These are phyloP conservation scores for Rhododendron williamsianum DNA, from an alignment of 148 eudicot genomes.

Conservation along the genomic window DNA sequence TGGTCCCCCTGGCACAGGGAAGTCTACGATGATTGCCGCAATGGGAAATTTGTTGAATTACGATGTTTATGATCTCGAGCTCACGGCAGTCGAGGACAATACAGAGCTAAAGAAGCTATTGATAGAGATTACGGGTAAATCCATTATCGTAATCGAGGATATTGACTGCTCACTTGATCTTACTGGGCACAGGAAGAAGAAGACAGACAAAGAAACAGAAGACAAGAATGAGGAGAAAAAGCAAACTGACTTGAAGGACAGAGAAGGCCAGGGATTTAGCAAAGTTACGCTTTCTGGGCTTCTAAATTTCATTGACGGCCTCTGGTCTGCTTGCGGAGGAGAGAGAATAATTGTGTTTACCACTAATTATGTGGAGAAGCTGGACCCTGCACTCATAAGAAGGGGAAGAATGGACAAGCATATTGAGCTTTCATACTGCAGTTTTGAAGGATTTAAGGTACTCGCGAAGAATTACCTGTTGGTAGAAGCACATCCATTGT, in stretches of 20 bases:
- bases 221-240: slow-evolving; percentile 10
- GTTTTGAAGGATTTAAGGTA: slow-evolving; percentile 50
- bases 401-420: slow-evolving; percentile 63
- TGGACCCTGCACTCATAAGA: slow-evolving; percentile 58
- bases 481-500: slow-evolving; percentile 32
- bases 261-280: slow-evolving; percentile 14
- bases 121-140: slow-evolving; percentile 44
- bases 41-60: slow-evolving; percentile 48
- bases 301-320: slow-evolving; percentile 37
- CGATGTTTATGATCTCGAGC: slow-evolving; percentile 44
- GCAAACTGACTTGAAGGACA: background rate
- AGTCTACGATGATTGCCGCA: slow-evolving; percentile 50
- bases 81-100: slow-evolving; percentile 44
- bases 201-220: slow-evolving; percentile 17
- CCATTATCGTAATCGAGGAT: slow-evolving; percentile 54
- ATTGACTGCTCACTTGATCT: slow-evolving; percentile 50
- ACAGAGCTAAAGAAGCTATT: slow-evolving; percentile 40
- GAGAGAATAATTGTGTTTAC: slow-evolving; percentile 55
- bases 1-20: slow-evolving; percentile 50
- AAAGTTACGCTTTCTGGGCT: slow-evolving; percentile 36
- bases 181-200: slow-evolving; percentile 39
- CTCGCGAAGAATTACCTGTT: slow-evolving; percentile 46
- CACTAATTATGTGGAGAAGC: slow-evolving; percentile 47
- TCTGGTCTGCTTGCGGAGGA: slow-evolving; percentile 50
- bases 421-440: slow-evolving; percentile 46